Base-by-base conservation (phyloP, 163 green algal genomes). In the Botryococcus braunii region DNA sequence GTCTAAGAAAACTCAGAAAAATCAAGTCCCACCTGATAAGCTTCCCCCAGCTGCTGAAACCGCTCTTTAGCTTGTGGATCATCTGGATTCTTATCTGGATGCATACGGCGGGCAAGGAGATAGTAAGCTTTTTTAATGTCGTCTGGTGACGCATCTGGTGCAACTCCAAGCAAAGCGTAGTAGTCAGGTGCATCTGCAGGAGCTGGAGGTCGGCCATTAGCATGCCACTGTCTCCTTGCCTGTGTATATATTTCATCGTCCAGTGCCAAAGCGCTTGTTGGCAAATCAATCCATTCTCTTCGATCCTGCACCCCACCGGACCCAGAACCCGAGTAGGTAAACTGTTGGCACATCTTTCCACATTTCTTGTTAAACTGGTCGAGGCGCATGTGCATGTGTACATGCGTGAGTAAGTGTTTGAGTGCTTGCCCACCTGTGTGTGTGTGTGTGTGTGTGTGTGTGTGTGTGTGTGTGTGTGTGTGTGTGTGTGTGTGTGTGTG, bases 121-220 rank as follows among this genome's bases (percentile, higher is more conserved):
- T 97, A 98, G 76, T 98, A 98, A 34, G 86, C 74, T 38, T 85
- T 85, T 79, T 96, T 96, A 66, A 98, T 94, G 31, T 90, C 77
- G 34, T 88, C 82, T 6, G 77, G 58, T 5, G 29, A 50, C 21
- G 47, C 43, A 64, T 27, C 32, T n/a, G 8, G 25, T 50, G 46
- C 17, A 38, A 97, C 91, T 40, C 89, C 83, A 32, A 95, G 75
- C 32, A 92, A 60, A 29, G 79, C 80, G 71, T 95, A 95, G 36
- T 83, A 88, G 48, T 85, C 77, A 0, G 68, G 46, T 3, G 37
- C 35, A 29, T 66, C 63, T 7, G 47, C 17, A 34, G 35, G 9
- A 49, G 46, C 62, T 31, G 43, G 7, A 49, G 39, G 36, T 29
- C 43, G 64, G 40, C 48, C 2, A n/a, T 73, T 55, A 9, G 63